These are phyloP conservation scores for Botrytis galanthina DNA, from an alignment of 2,329 filamentous ascomycete species.

Conservation along the genomic window DNA sequence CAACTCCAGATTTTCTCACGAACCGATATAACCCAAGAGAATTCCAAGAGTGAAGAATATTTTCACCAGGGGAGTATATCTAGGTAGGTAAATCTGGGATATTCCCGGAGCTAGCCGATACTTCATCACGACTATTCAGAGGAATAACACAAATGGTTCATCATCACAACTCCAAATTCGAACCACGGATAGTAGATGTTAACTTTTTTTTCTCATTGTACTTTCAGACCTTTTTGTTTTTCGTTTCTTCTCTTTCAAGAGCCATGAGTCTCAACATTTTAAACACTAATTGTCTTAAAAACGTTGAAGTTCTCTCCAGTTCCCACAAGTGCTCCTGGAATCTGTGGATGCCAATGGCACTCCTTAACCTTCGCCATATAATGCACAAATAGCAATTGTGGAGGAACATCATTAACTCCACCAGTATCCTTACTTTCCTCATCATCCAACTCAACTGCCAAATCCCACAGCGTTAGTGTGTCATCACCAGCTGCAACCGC, in stretches of 20 bases:
- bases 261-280: constrained; percentile 30
- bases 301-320: constrained; percentile 88
- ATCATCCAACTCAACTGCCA: constrained; percentile 94
- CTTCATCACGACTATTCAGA: not conserved
- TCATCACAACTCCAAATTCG: not conserved
- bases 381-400: constrained; percentile 93
- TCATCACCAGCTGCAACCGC: constrained; percentile 90
- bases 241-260: not conserved
- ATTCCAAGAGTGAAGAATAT: not conserved
- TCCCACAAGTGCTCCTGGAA: constrained; percentile 82
- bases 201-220: constrained; percentile 9
- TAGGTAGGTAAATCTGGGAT: not conserved
- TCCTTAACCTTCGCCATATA: constrained; percentile 96
- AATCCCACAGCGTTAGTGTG: constrained; percentile 93
- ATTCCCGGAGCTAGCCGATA: not conserved
- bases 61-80: not conserved
- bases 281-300: constrained; percentile 81
- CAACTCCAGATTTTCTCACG: not conserved
- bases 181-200: not conserved
- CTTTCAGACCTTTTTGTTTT: not conserved
- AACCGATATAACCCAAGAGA: not conserved
- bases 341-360: constrained; percentile 95
- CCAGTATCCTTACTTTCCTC: constrained; percentile 91
- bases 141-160: not conserved
- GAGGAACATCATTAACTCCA: constrained; percentile 84